Base-by-base conservation (phyloP, 2,329 filamentous ascomycete species). In the Colletotrichum tropicicola region DNA sequence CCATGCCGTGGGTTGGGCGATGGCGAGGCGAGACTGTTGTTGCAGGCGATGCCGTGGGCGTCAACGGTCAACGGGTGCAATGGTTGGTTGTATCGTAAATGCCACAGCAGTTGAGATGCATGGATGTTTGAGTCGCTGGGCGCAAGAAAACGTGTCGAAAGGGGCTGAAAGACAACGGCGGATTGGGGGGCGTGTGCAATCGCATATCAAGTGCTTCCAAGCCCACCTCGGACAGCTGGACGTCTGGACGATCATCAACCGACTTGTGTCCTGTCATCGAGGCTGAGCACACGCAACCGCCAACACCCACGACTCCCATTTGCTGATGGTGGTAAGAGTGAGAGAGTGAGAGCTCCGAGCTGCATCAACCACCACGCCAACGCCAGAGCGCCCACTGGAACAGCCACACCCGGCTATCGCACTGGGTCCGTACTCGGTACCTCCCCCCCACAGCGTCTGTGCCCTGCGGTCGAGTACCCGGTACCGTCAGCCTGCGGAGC, bases 221-320 rank as follows among this genome's bases (percentile, higher is more conserved):
- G 56, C 61, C 61, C 7, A 12, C 30, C 21, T 37, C 21, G 41
- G 44, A 27, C 61, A 64, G 55, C 55, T 53, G 60, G 41, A 21
- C 39, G 39, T 25, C n/a, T 45, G 45, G 56, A 48, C 32, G 55
- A 60, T 59, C 60, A 60, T 43, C 12, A 37, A 47, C 48, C 39
- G n/a, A 47, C 23, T 47, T 37, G 53, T 39, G n/a, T 23, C 32
- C 32, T 43, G 25, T 25, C 21, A 61, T 51, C 6, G 49, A 61
- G 61, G 61, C 61, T 54, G 32, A 61, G 61, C 49, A 61, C 5
- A 17, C 27, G 41, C 56, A 54, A 64, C 41, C 41, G 48, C n/a
- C 21, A 49, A 30, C 25, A 41, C 19, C 30, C 41, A 39, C 25
- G 58, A 17, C 17, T 39, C 27, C 39, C n/a, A 65, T 65, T 61